Evolutionary conservation across 2,329 filamentous ascomycete species (phyloP), one percentile per base, ranked within the genome.

Genomic region (Nemania sp.): DNA sequence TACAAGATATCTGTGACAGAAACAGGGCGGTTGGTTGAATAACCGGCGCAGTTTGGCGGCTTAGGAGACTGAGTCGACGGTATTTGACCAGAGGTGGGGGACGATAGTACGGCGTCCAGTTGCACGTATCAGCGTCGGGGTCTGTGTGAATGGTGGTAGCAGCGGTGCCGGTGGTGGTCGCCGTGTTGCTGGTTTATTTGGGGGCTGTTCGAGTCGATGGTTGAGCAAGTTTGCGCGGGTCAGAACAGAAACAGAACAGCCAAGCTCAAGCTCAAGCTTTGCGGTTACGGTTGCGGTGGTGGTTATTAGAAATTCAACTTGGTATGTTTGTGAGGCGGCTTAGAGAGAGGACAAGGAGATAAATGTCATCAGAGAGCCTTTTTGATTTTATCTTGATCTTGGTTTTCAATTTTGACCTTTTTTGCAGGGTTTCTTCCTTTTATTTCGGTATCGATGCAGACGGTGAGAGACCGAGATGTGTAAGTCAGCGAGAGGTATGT

Each of bases 31-130:
- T 54, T 57, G 62, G 49, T 43, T 48, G 25, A 39, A 48, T 48
- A 43, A 58, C 64, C 45, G 65, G 64, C 58, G 65, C 63, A 45
- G 65, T 66, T 61, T 53, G 29, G 54, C 45, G 51, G 42, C 25
- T 29, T 29, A 40, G 34, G 35, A 17, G 12, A 40, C 29, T 53
- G 50, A 55, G 47, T 59, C 43, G 55, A 32, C 46, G 39, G 25
- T 29, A 29, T 29, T 29, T 7, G 49, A 18, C 48, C 48, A 54
- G 20, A 45, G 12, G 32, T 17, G 20, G 5, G 11, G 25, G 34
- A 25, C 18, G 11, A 20, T n/a, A 35, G 55, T 29, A 37, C 34
- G 56, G 51, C 55, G 59, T 47, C 18, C 49, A 57, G 49, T 18
- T 49, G 54, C 45, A 47, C 50, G 49, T 59, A 39, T 56, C 54